These are phyloP conservation scores for Trichoderma reesei DNA, from an alignment of 495 filamentous ascomycete species.

Conservation along the genomic window DNA sequence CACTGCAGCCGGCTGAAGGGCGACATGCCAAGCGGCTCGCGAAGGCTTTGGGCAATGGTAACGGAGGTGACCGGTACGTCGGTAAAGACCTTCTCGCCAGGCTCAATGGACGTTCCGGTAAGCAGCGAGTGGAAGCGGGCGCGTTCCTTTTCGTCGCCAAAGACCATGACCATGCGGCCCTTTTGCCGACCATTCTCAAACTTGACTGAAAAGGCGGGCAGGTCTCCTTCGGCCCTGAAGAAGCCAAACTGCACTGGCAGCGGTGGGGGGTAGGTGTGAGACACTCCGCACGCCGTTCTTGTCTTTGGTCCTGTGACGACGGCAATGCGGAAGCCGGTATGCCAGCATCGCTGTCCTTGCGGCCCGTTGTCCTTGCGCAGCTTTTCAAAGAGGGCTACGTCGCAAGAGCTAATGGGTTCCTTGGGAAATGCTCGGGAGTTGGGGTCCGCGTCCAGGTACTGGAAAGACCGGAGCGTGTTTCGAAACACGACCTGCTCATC, in stretches of 20 bases:
- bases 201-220: conserved; percentile 57
- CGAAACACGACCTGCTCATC: conserved; percentile 60
- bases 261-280: conserved; percentile 49
- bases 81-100: conserved; percentile 50
- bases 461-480: conserved; percentile 54
- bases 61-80: conserved; percentile 53
- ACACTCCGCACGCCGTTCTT: conserved; percentile 64
- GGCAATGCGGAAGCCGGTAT: conserved; percentile 65
- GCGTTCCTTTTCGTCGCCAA: conserved; percentile 58
- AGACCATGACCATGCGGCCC: conserved; percentile 62
- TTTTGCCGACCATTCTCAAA: conserved; percentile 55
- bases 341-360: conserved; percentile 54
- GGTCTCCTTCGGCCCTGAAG: conserved; percentile 54
- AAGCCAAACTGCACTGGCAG: conserved; percentile 64
- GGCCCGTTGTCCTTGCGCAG: conserved; percentile 50
- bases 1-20: conserved; percentile 37
- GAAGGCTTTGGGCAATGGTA: conserved; percentile 49
- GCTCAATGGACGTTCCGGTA: conserved; percentile 50
- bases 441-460: conserved; percentile 61
- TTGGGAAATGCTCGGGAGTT: conserved; percentile 59
- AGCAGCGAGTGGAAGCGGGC: conserved; percentile 56
- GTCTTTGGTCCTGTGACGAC: conserved; percentile 65
- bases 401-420: conserved; percentile 59
- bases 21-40: conserved; percentile 29
- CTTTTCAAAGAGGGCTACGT: conserved; percentile 62